phyloP scores from a whole-genome alignment of 2,329 filamentous ascomycete species.

The Fusarium tjaetaba region DNA sequence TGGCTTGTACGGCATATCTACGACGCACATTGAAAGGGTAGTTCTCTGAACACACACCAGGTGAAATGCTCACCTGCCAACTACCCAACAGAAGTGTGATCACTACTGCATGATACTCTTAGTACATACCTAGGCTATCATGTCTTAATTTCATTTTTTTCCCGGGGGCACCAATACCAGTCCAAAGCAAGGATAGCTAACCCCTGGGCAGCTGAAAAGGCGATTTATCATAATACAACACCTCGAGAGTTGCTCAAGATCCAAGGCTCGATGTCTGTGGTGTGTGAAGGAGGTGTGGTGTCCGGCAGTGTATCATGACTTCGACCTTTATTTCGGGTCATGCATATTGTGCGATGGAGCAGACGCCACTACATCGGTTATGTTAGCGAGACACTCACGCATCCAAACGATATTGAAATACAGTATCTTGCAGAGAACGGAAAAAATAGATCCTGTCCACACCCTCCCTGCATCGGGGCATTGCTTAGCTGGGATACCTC shows the following conservation, averaged over 20 bases:
- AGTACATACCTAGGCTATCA: constrained; percentile 8
- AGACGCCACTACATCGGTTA: not conserved
- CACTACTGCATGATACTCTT: constrained; percentile 23
- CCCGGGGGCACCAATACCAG: constrained; percentile 21
- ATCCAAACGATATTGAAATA: not conserved
- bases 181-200: constrained; percentile 16
- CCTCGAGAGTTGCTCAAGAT: not conserved
- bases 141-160: constrained; percentile 15
- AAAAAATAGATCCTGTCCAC: not conserved
- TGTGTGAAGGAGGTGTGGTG: not conserved
- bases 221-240: constrained; percentile 9
- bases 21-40: not conserved
- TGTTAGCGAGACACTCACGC: not conserved
- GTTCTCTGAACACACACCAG: not conserved
- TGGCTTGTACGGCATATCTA: not conserved
- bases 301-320: constrained; percentile 3
- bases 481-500: not conserved
- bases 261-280: not conserved
- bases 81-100: constrained; percentile 3
- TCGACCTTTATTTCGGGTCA: not conserved
- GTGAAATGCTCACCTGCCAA: not conserved
- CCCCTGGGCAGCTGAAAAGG: constrained; percentile 26
- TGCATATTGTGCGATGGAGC: not conserved
- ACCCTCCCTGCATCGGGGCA: not conserved
- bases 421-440: not conserved